Percentiles rank a stretch among this genome's conserved stretches.
phyloP scores from a whole-genome alignment of 2,329 filamentous ascomycete species.

The Tolypocladium endophyticum region DNA sequence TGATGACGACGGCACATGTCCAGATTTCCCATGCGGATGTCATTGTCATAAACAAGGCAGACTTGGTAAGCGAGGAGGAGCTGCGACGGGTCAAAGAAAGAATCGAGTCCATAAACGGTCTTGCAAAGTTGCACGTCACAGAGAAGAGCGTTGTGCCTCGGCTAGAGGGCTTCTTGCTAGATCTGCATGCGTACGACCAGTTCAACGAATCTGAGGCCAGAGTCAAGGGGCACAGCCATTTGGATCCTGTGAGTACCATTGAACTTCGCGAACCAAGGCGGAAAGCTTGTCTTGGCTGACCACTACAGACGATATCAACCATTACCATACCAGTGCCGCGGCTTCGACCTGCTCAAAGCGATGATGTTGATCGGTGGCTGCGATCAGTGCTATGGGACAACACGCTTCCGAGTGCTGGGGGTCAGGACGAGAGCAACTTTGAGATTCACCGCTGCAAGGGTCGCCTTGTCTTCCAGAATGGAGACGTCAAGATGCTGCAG shows the following conservation, averaged over 20 bases:
- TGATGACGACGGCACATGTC: slow-evolving; percentile 85
- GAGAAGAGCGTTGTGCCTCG: slow-evolving; percentile 68
- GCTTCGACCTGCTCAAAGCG: slow-evolving; percentile 46
- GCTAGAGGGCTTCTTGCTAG: slow-evolving; percentile 76
- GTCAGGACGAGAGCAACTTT: slow-evolving; percentile 33
- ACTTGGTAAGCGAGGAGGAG: slow-evolving; percentile 64
- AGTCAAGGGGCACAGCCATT: slow-evolving; percentile 74
- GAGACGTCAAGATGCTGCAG: slow-evolving; percentile 67
- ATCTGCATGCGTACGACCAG: slow-evolving; percentile 86
- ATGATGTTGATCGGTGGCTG: slow-evolving; percentile 68
- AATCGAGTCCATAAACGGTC: slow-evolving; percentile 76
- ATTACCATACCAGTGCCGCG: slow-evolving; percentile 58
- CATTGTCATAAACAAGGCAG: slow-evolving; percentile 86
- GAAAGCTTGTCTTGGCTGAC: slow-evolving; percentile 6
- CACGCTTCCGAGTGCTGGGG: slow-evolving; percentile 38
- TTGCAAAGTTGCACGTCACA: slow-evolving; percentile 77
- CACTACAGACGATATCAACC: slow-evolving; percentile 67
- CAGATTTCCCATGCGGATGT: slow-evolving; percentile 97
- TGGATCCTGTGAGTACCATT: slow-evolving; percentile 60
- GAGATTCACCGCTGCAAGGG: slow-evolving; percentile 89
- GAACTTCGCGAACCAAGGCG: not conserved
- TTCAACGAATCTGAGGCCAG: slow-evolving; percentile 63
- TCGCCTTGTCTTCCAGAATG: slow-evolving; percentile 54
- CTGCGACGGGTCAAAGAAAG: slow-evolving; percentile 59
- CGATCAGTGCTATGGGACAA: slow-evolving; percentile 77